Conservation (phyloP, 2,329 filamentous ascomycete species). For the Lachnellula hyalina region DNA sequence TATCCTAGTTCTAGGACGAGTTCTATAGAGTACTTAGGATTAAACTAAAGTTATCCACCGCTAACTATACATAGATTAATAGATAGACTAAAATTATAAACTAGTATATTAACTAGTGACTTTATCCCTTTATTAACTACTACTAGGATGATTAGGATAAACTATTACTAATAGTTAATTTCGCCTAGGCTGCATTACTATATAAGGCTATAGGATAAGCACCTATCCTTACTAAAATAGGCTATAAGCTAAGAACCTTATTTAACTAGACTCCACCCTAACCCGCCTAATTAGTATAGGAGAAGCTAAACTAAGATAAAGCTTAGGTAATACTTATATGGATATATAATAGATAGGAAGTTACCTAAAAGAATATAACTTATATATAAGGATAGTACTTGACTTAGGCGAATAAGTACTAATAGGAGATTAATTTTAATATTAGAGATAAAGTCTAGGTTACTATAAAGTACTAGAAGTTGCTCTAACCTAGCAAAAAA, state of each 20-base stretch:
- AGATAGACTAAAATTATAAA: background rate
- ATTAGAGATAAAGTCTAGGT: background rate
- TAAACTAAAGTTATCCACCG: background rate
- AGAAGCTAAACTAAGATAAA: background rate
- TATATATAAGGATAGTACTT: background rate
- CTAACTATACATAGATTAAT: no score
- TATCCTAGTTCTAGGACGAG: background rate
- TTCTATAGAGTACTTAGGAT: background rate
- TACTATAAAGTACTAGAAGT: background rate
- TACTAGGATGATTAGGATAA: background rate
- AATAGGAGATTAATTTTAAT: background rate
- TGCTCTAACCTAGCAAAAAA: background rate
- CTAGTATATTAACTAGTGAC: background rate
- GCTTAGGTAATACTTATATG: background rate
- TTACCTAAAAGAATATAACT: background rate
- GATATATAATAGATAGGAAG: background rate
- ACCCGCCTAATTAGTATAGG: background rate
- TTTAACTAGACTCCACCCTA: no score
- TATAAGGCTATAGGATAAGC: background rate
- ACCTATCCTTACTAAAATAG: no score
- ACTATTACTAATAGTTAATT: background rate
- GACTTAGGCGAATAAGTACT: background rate
- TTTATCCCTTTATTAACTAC: background rate
- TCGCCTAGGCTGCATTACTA: background rate
- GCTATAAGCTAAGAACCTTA: no score